Percentiles rank a stretch among this genome's conserved stretches.
Evolutionary conservation across 768 basidiomycete genomes (phyloP).

Genomic region (Calocybe gangraenosa): DNA sequence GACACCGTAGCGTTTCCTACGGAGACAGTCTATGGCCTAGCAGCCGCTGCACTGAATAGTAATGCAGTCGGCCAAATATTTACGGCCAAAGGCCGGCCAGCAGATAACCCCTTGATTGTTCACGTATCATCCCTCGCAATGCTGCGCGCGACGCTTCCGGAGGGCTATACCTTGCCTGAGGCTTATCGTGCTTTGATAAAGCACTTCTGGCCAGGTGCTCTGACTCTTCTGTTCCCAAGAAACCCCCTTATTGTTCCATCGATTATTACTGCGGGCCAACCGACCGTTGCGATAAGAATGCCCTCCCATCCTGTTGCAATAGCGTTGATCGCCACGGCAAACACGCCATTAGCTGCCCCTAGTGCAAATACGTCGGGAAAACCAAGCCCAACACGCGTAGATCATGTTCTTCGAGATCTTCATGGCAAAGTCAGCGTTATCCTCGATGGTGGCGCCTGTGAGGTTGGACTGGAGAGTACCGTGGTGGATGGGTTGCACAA

Average conservation of each 20-base stretch:
- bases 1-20: slow-evolving; percentile 88
- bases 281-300: slow-evolving; percentile 88
- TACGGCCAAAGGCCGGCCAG: slow-evolving; percentile 83
- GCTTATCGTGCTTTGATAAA: slow-evolving; percentile 74
- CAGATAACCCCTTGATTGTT: slow-evolving; percentile 96
- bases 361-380: slow-evolving; percentile 94
- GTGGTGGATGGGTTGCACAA: slow-evolving; percentile 84
- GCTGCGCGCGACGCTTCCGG: slow-evolving; percentile 73
- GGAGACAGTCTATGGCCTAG: slow-evolving; percentile 98
- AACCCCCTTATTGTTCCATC: slow-evolving; percentile 55
- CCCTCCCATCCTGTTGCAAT: slow-evolving; percentile 92
- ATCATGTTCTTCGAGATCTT: slow-evolving; percentile 81
- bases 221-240: slow-evolving; percentile 88
- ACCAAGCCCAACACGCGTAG: slow-evolving; percentile 88
- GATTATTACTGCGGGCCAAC: slow-evolving; percentile 76
- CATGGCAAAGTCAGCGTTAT: slow-evolving; percentile 71
- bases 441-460: slow-evolving; percentile 89
- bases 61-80: slow-evolving; percentile 74
- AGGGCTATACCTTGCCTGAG: slow-evolving; percentile 51
- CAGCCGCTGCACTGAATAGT: slow-evolving; percentile 70
- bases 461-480: slow-evolving; percentile 92
- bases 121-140: slow-evolving; percentile 86
- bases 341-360: slow-evolving; percentile 85
- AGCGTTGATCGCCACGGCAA: slow-evolving; percentile 73
- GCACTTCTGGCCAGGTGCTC: slow-evolving; percentile 91